Evolutionary conservation across 148 eudicot species (phyloP).

Genomic region (Polygonum aviculare): DNA sequence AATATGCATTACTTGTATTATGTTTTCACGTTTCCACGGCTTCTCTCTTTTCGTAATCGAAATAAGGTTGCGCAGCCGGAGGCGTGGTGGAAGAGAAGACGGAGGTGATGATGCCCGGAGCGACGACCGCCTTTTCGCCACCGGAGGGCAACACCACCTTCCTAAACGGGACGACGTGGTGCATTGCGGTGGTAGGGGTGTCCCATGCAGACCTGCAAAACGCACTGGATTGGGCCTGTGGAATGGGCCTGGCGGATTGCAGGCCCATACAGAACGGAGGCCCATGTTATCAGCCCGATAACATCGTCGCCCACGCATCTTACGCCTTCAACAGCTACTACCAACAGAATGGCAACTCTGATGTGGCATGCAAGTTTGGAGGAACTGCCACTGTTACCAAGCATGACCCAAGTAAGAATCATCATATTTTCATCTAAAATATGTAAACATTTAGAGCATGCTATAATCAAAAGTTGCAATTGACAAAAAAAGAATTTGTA

Average conservation of each 20-base stretch:
- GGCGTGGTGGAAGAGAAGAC: conserved; percentile 31
- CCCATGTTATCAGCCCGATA: conserved; percentile 61
- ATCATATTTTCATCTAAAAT: too few relatives aligned
- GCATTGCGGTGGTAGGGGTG: conserved; percentile 55
- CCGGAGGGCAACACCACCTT: conserved; percentile 88
- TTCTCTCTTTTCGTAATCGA: too few relatives aligned
- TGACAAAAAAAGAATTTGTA: too few relatives aligned
- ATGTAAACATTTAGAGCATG: too few relatives aligned
- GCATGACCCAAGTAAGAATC: conserved; percentile 48
- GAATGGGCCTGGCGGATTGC: conserved; percentile 60
- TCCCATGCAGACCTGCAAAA: conserved; percentile 46
- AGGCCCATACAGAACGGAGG: conserved; percentile 45
- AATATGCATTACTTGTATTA: neutral
- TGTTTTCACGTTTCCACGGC: neutral
- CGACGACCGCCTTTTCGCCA: conserved; percentile 25
- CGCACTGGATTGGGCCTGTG: conserved; percentile 92
- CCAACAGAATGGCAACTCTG: conserved; percentile 78
- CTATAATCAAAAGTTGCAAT: neutral
- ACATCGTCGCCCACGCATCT: conserved; percentile 68
- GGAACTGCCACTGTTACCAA: conserved; percentile 61
- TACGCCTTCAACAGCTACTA: conserved; percentile 81
- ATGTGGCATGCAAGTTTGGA: conserved; percentile 83
- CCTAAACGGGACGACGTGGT: conserved; percentile 73
- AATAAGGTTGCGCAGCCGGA: neutral
- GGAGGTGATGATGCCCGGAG: conserved; percentile 13